Percentiles rank a stretch among this genome's conserved stretches.
phyloP scores from a whole-genome alignment of 805 yeast genomes.

The Candida koratica region DNA sequence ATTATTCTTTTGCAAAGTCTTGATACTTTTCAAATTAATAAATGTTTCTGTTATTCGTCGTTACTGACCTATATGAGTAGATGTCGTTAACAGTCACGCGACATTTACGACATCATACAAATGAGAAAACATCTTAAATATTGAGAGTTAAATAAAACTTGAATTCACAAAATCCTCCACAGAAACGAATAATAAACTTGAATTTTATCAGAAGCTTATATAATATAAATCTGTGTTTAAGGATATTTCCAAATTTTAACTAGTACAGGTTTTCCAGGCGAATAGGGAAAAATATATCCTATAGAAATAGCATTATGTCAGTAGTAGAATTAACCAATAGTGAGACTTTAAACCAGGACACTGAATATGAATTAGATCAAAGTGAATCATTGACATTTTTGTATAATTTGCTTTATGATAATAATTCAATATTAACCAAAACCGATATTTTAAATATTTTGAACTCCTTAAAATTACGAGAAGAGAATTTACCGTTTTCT shows the following conservation, averaged over 20 bases:
- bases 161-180: too few species aligned
- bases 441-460: constrained; percentile 34
- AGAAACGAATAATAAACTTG: too few species aligned
- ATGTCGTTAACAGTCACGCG: constrained; percentile 5
- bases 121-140: constrained; percentile 4
- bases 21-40: too few species aligned
- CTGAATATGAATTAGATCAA: constrained; percentile 37
- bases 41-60: too few species aligned
- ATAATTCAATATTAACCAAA: constrained; percentile 28
- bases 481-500: constrained; percentile 31
- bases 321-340: constrained; percentile 7
- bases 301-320: constrained; percentile 4
- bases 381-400: constrained; percentile 40
- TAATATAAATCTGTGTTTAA: too few species aligned
- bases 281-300: too few species aligned
- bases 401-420: constrained; percentile 38
- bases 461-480: constrained; percentile 34
- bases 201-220: too few species aligned
- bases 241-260: too few species aligned
- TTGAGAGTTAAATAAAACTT: too few species aligned
- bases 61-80: too few species aligned
- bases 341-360: constrained; percentile 9
- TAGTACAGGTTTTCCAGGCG: too few species aligned
- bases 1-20: too few species aligned
- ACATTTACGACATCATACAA: constrained; percentile 6